phyloP scores from a whole-genome alignment of 495 filamentous ascomycete genomes.

The Apodospora peruviana region DNA sequence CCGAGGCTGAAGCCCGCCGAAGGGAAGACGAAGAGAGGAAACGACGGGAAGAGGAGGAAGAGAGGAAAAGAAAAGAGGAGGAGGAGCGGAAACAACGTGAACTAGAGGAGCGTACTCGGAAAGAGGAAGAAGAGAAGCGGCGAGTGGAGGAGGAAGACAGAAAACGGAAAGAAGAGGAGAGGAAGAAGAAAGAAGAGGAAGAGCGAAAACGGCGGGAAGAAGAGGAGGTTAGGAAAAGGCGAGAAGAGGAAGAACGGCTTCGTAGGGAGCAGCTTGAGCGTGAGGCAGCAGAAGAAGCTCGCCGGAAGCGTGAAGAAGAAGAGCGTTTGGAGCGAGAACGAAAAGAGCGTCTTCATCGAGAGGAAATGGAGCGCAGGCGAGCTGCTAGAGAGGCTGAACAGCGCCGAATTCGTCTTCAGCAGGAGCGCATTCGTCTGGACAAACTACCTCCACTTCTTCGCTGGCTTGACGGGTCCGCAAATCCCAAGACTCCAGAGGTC shows the following conservation, averaged over 20 bases:
- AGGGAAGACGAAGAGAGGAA: slow-evolving; percentile 39
- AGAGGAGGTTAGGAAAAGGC: slow-evolving; percentile 28
- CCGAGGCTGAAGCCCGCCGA: slow-evolving; percentile 26
- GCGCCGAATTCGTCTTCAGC: slow-evolving; percentile 38
- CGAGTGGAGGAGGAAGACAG: slow-evolving; percentile 27
- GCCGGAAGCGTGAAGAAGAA: slow-evolving; percentile 39
- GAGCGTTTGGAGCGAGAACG: slow-evolving; percentile 9
- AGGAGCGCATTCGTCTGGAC: slow-evolving; percentile 40
- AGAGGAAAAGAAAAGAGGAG: slow-evolving; percentile 12
- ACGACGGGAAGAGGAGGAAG: slow-evolving; percentile 18
- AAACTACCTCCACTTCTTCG: slow-evolving; percentile 47
- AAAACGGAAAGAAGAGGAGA: slow-evolving; percentile 46
- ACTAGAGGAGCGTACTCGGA: slow-evolving; percentile 22
- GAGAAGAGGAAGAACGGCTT: slow-evolving; percentile 37
- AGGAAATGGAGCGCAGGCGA: slow-evolving; percentile 53
- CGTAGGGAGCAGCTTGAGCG: slow-evolving; percentile 34
- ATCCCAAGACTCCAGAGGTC: slow-evolving; percentile 41
- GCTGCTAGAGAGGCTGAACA: slow-evolving; percentile 53
- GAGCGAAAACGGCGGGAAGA: slow-evolving; percentile 21
- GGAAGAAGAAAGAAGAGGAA: slow-evolving; percentile 33
- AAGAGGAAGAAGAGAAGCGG: slow-evolving; percentile 25
- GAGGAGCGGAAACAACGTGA: slow-evolving; percentile 29
- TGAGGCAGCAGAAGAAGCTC: slow-evolving; percentile 40
- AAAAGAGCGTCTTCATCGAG: slow-evolving; percentile 33
- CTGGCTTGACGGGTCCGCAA: slow-evolving; percentile 45